Percentiles rank a stretch among this genome's conserved stretches.
These are phyloP conservation scores for Grosmannia huntii DNA, from an alignment of 2,329 filamentous ascomycete genomes.

Conservation along the genomic window DNA sequence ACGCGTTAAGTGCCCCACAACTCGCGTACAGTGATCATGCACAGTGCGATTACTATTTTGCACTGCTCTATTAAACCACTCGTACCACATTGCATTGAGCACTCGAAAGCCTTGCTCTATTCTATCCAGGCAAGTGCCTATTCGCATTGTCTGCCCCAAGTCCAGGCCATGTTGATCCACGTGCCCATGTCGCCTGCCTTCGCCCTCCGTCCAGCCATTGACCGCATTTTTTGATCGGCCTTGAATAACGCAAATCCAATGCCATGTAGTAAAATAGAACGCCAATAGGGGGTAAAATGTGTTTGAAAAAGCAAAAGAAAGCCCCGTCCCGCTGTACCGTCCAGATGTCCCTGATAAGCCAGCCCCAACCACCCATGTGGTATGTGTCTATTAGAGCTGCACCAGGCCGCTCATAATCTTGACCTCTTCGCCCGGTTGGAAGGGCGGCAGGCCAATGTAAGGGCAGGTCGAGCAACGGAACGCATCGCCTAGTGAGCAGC, in stretches of 20 bases:
- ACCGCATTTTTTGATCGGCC: background rate
- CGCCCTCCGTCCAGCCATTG: background rate
- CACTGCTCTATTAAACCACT: background rate
- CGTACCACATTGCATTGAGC: background rate
- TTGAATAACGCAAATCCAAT: background rate
- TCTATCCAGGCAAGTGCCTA: background rate
- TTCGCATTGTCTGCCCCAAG: too few species aligned
- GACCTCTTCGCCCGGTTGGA: slow-evolving; percentile 95
- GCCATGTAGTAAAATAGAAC: background rate
- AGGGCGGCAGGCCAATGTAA: slow-evolving; percentile 84
- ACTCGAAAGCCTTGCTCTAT: background rate
- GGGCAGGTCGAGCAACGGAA: slow-evolving; percentile 64
- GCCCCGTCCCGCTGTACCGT: background rate
- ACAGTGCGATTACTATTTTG: background rate
- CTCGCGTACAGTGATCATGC: background rate
- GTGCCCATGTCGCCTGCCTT: background rate
- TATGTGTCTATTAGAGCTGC: slow-evolving; percentile 46
- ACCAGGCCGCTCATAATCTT: slow-evolving; percentile 73
- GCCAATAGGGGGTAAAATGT: background rate
- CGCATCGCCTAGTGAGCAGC: slow-evolving; percentile 86
- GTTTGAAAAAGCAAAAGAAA: background rate
- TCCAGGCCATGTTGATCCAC: background rate
- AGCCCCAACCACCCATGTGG: background rate
- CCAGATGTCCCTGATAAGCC: background rate
- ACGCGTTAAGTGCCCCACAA: slow-evolving; percentile 1